Evolutionary conservation across 331 rosid genomes (phyloP), one percentile per base, ranked within the genome.

Genomic region (Malus hybrid): DNA sequence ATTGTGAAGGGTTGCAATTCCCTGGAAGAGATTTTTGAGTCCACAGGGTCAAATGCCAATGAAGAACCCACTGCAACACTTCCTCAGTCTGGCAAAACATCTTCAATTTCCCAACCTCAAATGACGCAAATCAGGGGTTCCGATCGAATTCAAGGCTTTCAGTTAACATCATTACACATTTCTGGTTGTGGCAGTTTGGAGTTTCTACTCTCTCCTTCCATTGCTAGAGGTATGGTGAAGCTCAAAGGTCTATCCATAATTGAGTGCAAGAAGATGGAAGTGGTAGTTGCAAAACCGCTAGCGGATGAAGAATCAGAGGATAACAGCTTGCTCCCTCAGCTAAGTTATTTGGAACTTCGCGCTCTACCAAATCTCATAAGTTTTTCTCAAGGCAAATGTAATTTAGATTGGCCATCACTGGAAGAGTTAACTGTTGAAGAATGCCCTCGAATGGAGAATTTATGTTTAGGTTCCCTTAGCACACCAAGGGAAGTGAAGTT

Each of bases 1-100:
- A 2, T 0, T 0, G 57, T 78, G 67, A 5, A 0, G 1, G 7
- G 0, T 0, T 61, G 80, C 7, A 1, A 3, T 69, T 72, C 11
- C 13, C 62, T 86, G 13, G 54, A 78, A 10, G 67, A 42, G 13
- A 14, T 83, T 1, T 86, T 81, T 78, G 79, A 83, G 48, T 7
- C 72, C 60, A 44, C n/a, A 34, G 59, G 7, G 27, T 11, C n/a
- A 1, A 55, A 46, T 55, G 50, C 46, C 60, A 55, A 55, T 44
- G 75, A 60, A 48, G 76, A 46, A 56, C 27, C 13, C 56, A 28
- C 54, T 29, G 22, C 7, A 36, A 52, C 20, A 11, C 28, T 11
- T 33, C 39, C 73, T 46, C 28, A 24, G 62, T 36, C 63, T 16
- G 36, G 73, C 42, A 66, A 83, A 60, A 54, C 42, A 29, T 33